A percentile compares a stretch with the other conserved stretches of the same genome.
Conservation (phyloP, 768 basidiomycete species). For the Rhizopogon vinicolor region DNA sequence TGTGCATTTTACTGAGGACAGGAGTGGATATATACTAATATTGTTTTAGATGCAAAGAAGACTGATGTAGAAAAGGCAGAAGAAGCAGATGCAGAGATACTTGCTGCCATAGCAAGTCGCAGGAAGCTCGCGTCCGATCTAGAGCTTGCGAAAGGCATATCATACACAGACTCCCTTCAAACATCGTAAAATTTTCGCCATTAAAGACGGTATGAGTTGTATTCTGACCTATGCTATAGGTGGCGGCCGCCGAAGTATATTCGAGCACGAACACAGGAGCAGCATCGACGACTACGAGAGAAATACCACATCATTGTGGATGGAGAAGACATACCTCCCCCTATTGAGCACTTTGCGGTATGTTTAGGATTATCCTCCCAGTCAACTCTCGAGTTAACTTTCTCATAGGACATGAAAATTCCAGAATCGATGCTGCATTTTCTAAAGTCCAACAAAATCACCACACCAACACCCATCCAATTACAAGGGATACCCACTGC, state of each 20-base stretch:
- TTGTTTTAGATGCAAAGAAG: conserved; percentile 71
- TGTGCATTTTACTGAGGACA: conserved; percentile 23
- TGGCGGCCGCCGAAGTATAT: conserved; percentile 89
- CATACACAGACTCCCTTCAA: conserved; percentile 81
- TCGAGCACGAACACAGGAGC: conserved; percentile 60
- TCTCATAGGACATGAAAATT: conserved; percentile 93
- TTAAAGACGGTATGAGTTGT: not conserved
- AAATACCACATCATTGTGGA: conserved; percentile 95
- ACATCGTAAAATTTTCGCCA: conserved; percentile 56
- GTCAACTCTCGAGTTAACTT: conserved; percentile 2
- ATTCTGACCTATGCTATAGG: conserved; percentile 34
- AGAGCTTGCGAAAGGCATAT: conserved; percentile 90
- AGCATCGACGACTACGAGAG: conserved; percentile 74
- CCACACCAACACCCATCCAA: conserved; percentile 90
- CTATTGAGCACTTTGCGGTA: conserved; percentile 85
- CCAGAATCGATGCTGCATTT: conserved; percentile 79
- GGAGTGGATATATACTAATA: conserved; percentile 12
- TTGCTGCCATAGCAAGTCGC: conserved; percentile 87
- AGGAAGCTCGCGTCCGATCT: conserved; percentile 89
- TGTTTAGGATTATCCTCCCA: conserved; percentile 4
- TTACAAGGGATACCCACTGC: conserved; percentile 95
- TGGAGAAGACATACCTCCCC: conserved; percentile 89
- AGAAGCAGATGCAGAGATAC: conserved; percentile 86
- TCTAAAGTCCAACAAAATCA: conserved; percentile 82
- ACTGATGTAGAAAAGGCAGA: conserved; percentile 80